Conservation (phyloP, 139 green algal genomes). For the Ostreobium quekettii region DNA sequence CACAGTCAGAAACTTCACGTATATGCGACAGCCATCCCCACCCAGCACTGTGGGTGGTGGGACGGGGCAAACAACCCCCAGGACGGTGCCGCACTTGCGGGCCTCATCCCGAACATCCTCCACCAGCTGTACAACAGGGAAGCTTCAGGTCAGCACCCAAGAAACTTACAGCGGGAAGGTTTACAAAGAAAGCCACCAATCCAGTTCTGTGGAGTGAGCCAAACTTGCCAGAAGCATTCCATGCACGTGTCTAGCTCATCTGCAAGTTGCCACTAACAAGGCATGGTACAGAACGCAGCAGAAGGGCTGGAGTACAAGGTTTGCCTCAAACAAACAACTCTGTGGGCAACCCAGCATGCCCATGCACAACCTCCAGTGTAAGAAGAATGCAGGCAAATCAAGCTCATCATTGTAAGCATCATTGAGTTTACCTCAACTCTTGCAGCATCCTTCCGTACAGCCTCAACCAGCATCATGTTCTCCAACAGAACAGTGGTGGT, state of each 20-base stretch:
- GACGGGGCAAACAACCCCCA: constrained; percentile 44
- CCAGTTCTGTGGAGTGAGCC: not conserved
- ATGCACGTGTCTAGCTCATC: not conserved
- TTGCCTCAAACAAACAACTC: not conserved
- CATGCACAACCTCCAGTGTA: constrained; percentile 16
- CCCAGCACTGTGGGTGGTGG: constrained; percentile 35
- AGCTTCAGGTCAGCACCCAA: not conserved
- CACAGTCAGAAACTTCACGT: constrained; percentile 46
- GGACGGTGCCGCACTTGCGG: constrained; percentile 45
- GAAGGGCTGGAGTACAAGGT: not conserved
- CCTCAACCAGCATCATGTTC: constrained; percentile 44
- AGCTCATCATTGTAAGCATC: too few species aligned
- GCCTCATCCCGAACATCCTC: constrained; percentile 65
- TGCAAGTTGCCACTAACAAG: constrained; percentile 1
- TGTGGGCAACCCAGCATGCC: constrained; percentile 20
- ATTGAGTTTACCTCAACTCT: constrained; percentile 25
- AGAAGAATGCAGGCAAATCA: too few species aligned
- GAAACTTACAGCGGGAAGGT: not conserved
- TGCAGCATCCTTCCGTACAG: constrained; percentile 31
- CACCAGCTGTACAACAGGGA: too few species aligned
- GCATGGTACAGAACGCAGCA: not conserved
- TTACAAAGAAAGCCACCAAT: constrained; percentile 15
- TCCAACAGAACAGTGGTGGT: constrained; percentile 58
- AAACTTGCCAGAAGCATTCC: too few species aligned
- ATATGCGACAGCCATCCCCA: constrained; percentile 42